Conservation (phyloP, 345 rosid species). For the Ceriops tagal region DNA sequence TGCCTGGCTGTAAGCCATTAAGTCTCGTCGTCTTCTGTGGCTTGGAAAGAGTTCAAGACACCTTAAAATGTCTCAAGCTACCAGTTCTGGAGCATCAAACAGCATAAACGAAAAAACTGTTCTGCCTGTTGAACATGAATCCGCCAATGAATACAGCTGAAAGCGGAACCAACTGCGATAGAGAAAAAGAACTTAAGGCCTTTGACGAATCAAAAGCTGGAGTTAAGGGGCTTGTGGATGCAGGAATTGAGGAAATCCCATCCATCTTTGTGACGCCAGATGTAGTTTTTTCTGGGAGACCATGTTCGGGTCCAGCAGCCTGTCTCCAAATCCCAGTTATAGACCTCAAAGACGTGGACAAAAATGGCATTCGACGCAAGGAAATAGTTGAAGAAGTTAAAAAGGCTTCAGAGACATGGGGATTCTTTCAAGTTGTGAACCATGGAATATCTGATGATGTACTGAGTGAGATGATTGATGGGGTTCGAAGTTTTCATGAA, state of each 20-base stretch:
- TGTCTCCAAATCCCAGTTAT: neutral
- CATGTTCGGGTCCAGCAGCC: neutral
- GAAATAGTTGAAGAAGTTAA: neutral
- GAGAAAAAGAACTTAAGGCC: neutral
- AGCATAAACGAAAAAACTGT: no score
- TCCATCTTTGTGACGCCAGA: slow-evolving; percentile 2
- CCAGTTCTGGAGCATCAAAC: no score
- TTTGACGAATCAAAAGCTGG: slow-evolving; percentile 12
- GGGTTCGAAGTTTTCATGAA: slow-evolving; percentile 22
- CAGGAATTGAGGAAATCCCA: neutral
- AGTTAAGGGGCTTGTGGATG: neutral
- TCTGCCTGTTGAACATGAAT: neutral
- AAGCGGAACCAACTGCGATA: neutral
- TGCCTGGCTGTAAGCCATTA: no score
- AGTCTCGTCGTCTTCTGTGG: no score
- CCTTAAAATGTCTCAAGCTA: no score
- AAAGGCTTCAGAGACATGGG: slow-evolving; percentile 7
- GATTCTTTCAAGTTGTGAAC: slow-evolving; percentile 21
- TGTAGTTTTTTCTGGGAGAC: neutral
- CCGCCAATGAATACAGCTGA: neutral
- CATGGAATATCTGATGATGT: slow-evolving; percentile 19
- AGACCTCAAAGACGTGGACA: neutral
- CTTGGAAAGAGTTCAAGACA: no score
- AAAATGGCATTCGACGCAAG: neutral
- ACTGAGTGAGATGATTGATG: slow-evolving; percentile 3